A percentile compares a stretch with the other conserved stretches of the same genome.
Conservation (phyloP, 352 stramenopile species). For the Aphanomyces euteiches region DNA sequence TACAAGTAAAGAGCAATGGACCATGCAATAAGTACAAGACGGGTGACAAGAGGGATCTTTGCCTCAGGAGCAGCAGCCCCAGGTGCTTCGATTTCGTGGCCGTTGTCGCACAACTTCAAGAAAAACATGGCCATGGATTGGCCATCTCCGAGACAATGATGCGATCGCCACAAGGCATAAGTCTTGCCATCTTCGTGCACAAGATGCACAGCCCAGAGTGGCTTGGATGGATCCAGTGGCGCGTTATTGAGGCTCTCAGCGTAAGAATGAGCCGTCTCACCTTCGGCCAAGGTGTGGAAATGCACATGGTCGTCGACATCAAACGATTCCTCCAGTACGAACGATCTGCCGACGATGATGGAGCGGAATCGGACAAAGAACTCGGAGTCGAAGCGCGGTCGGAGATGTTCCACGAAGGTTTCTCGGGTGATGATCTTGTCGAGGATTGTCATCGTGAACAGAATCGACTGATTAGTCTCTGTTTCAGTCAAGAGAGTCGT, state of each 20-base stretch:
- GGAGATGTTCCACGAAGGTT: constrained; percentile 49
- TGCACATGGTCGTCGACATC: constrained; percentile 52
- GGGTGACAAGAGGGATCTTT: constrained; percentile 39
- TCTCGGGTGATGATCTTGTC: constrained; percentile 41
- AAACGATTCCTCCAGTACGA: constrained; percentile 56
- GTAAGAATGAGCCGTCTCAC: constrained; percentile 57
- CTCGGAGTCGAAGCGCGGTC: constrained; percentile 47
- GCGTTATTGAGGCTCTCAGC: constrained; percentile 68
- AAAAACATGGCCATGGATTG: constrained; percentile 60
- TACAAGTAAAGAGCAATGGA: constrained; percentile 55
- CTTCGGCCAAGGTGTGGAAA: constrained; percentile 48
- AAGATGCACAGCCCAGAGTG: constrained; percentile 73
- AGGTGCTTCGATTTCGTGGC: constrained; percentile 45
- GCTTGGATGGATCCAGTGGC: constrained; percentile 59
- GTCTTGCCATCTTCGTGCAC: constrained; percentile 48
- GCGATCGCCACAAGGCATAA: constrained; percentile 61
- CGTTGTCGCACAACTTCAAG: constrained; percentile 70
- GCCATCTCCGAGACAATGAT: constrained; percentile 76
- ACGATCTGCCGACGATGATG: constrained; percentile 48
- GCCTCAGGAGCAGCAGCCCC: constrained; percentile 30
- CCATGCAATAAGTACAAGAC: constrained; percentile 46
- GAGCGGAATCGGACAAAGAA: constrained; percentile 75
- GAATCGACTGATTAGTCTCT: constrained; percentile 71
- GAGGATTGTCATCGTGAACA: constrained; percentile 58
- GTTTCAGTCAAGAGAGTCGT: constrained; percentile 70